Base-by-base conservation (phyloP, 2,329 filamentous ascomycete genomes). In the Aspergillus unguis region DNA sequence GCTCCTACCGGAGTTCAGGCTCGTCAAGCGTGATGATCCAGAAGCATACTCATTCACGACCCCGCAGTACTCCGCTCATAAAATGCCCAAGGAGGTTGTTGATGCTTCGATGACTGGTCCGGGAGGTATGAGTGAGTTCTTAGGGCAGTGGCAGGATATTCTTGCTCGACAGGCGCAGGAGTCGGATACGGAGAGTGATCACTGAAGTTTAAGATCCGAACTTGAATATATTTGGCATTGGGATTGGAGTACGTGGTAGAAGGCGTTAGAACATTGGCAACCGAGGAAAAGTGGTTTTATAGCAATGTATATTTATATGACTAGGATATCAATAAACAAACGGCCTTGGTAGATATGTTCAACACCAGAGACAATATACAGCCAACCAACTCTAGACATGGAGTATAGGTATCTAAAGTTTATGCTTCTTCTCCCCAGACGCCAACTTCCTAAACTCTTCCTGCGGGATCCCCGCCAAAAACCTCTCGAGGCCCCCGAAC, bases 31-130 rank as follows among this genome's bases (percentile, higher is more conserved):
- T 67, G 87, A 92, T 58, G 92, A 97, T 60, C 90, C 92, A 0
- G 88, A 92, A 55, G 92, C 92, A 1, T 94, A 90, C 67, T 88
- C 87, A 61, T 95, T 96, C 67, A 85, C 83, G 59, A 87, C 88
- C 4, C 83, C 90, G 1, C 88, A 92, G 65, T 97, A 95, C 71
- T 96, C 91, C 56, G 92, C 94, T 3, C 92, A 97, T 68, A 99
- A 97, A 73, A 75, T 99, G 62, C 94, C 94, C 0, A 91, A 86
- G 69, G 94, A 99, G 62, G 90, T 97, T 2, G 92, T 96, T 2
- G 83, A 86, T 64, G 84, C 83, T 2, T 81, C 80, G 29, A 73
- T 78, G 23, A 80, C 80, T 1, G 87, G 88, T 3, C 84, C 88
- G 50, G 88, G 87, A 3, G 87, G 87, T 0, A 80, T 97, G 75